Evolutionary conservation across 768 basidiomycete genomes (phyloP), one percentile per base, ranked within the genome.

Genomic region (Podaxis sp.): DNA sequence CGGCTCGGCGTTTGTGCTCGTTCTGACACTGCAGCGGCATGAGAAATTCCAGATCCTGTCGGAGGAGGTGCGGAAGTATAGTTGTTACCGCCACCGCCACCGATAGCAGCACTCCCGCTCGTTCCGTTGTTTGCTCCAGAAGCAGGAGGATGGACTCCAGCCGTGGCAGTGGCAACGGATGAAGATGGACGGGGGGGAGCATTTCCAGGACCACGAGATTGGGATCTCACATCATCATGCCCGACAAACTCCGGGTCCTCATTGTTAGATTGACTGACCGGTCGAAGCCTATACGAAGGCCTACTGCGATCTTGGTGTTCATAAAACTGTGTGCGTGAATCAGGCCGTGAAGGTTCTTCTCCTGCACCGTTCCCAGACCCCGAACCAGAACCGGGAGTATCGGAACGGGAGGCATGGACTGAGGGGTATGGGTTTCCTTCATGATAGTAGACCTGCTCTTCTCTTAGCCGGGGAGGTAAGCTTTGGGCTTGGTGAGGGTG

Each of bases 321-420:
- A 69, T 81, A 82, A 69, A 79, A 80, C 48, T 82, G 82, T 46
- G 74, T 65, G 57, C 84, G 79, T 57, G 80, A 81, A 67, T 86
- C 85, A 20, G 83, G 80, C 48, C 84, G 80, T 41, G 84, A 80
- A 60, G 80, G 78, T 22, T 69, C 77, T 55, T 85, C 85, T 58
- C 73, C 77, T 64, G 67, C 69, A 24, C 75, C 77, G 57, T 77
- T 79, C n/a, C 73, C 76, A 15, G 78, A 79, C 17, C 78, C 83
- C 12, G 83, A 83, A n/a, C 76, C 82, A 30, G 86, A 86, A 48
- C 81, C 82, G 37, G 85, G 84, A 0, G 86, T 83, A 52, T 78
- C 85, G 66, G 86, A 86, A 67, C 85, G 85, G 65, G 85, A 84
- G 50, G 74, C 75, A 26, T 72, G 69, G 40, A 72, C 69, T 71